Base-by-base conservation (phyloP, 768 basidiomycete genomes). In the Tulasnella sp. region DNA sequence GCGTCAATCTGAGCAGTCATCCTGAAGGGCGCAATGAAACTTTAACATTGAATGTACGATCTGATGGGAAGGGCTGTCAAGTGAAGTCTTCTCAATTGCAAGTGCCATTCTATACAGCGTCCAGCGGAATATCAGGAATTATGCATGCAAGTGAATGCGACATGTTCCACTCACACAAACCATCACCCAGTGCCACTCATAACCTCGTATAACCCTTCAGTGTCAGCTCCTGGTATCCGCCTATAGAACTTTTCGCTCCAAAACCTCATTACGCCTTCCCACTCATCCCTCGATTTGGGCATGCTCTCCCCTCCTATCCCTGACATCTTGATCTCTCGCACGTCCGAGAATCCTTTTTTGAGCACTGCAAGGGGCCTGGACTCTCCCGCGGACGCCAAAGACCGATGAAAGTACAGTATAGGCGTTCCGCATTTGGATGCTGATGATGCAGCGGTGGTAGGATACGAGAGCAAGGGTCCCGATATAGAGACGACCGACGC, bases 231-330 rank as follows among this genome's bases (percentile, higher is more conserved):
- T 38, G 34, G 34, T 63, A 76, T 76, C 65, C 84, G 77, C 62
- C 73, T 76, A 1, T 71, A 73, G 17, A 92, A 71, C 42, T 71
- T 70, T 66, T 82, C 79, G 64, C 88, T 85, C 90, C 90, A 93
- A 70, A 92, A 91, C 60, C 76, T 73, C 87, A 94, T 92, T 48
- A 92, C 78, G 0, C 82, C 81, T 65, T 81, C 78, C 89, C 88
- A 92, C 65, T 92, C 88, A 10, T 81, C 80, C 64, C 73, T 78
- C 27, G 82, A 83, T 2, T 77, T 71, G 8, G 86, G 88, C 90
- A 94, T 94, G 15, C 82, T 85, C 17, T 70, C 53, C 24, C 34
- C 53, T 41, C 64, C 0, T 72, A 74, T 3, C 10, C 61, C 62
- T 15, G 53, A 64, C 56, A 78, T 73, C 58, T 73, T 74, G 7